Base-by-base conservation (phyloP, 192 early-diverging fungal genomes). In the Umbelopsis ramanniana region DNA sequence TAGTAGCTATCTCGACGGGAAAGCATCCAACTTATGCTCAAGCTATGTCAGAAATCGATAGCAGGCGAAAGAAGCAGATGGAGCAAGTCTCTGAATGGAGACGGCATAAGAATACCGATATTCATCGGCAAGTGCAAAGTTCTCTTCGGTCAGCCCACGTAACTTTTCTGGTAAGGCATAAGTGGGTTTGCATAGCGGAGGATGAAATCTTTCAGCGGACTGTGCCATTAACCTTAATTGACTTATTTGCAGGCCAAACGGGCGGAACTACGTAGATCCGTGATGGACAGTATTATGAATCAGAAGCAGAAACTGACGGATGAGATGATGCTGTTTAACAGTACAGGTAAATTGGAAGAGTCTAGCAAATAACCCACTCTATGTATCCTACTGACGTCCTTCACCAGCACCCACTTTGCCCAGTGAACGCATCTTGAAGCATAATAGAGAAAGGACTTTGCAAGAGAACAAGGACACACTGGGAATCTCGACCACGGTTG, bases 211-310 rank as follows among this genome's bases (percentile, higher is more conserved):
- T 37, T 12, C 2, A 29, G 40, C 40, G 40, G 40, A 12, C 6
- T 17, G 57, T n/a, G 15, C 33, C 33, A 4, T 38, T 63, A 29
- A 37, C 26, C 23, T 35, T 35, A 63, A 37, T 37, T 37, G 33
- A 50, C n/a, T 57, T 37, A 33, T n/a, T 5, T 55, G 26, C 33
- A 63, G 57, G 57, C 57, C 23, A 63, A 63, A 37, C 57, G 57
- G 17, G 57, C 57, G 4, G 57, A 63, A 63, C 57, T 63, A 11
- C 57, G 57, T 63, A 63, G 57, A 37, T 63, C 57, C 33, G 26
- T 63, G 6, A 63, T 63, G 23, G 33, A 35, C 26, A 37, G 35
- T 35, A 63, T 63, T 12, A 63, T 35, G 6, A 35, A 37, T 12
- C 23, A 63, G 57, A 22, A 26, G 33, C 57, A 35, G 17, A 29